Percentiles rank a stretch among this genome's conserved stretches.
phyloP scores from a whole-genome alignment of 257 asterid species.

The Primulina eburnea region DNA sequence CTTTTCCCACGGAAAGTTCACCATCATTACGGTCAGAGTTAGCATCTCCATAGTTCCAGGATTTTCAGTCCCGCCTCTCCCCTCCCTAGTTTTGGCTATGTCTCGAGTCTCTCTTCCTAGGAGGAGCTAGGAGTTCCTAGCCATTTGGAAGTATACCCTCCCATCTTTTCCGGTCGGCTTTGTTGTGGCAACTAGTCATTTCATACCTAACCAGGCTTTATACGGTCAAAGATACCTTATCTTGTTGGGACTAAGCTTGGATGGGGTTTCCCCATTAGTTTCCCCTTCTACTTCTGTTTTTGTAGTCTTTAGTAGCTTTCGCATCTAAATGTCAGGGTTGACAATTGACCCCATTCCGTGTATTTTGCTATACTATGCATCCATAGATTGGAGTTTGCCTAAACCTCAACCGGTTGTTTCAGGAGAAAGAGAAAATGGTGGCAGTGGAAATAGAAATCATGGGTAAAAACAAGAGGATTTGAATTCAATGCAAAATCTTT shows the following conservation, averaged over 20 bases:
- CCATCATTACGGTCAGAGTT: not conserved
- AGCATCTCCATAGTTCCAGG: not conserved
- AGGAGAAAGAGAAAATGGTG: too few species aligned
- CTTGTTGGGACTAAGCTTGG: not conserved
- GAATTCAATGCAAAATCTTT: too few species aligned
- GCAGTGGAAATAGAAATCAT: too few species aligned
- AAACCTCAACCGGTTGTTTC: too few species aligned
- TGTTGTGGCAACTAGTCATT: not conserved
- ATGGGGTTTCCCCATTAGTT: not conserved
- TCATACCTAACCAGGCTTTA: not conserved
- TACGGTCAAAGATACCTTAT: not conserved
- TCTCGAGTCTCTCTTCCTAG: not conserved
- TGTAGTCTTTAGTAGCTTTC: too few species aligned
- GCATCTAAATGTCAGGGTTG: too few species aligned
- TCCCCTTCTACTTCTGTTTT: too few species aligned
- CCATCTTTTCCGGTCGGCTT: not conserved
- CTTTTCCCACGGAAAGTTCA: not conserved
- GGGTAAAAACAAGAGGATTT: too few species aligned
- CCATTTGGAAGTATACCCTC: not conserved
- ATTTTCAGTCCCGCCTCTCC: not conserved
- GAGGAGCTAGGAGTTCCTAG: too few species aligned
- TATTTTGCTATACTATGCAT: too few species aligned
- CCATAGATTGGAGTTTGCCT: too few species aligned
- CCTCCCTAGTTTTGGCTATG: not conserved
- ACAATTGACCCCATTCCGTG: too few species aligned